These are phyloP conservation scores for Globisporangium middletonii DNA, from an alignment of 352 stramenopile genomes.

Conservation along the genomic window DNA sequence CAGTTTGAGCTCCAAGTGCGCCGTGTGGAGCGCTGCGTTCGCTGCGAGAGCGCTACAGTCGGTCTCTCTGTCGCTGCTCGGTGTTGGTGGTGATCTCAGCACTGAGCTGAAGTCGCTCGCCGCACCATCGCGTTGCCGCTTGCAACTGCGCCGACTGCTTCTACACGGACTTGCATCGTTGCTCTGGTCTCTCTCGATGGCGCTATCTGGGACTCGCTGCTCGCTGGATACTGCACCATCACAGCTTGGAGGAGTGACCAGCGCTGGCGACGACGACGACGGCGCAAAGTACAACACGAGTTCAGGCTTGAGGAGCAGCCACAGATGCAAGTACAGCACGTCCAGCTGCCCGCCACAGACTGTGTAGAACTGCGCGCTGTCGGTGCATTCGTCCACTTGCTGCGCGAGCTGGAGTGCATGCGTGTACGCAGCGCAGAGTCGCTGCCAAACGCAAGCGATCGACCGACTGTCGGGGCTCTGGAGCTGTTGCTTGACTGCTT, in stretches of 20 bases:
- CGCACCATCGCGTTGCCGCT: too few species aligned
- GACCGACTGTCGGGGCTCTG: background rate
- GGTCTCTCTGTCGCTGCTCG: background rate
- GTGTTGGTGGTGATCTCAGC: background rate
- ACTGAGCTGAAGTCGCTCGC: background rate
- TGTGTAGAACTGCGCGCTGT: slow-evolving; percentile 5
- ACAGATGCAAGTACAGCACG: slow-evolving; percentile 12
- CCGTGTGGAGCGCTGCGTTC: background rate
- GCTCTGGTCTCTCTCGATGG: too few species aligned
- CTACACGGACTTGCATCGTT: too few species aligned
- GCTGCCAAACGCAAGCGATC: slow-evolving; percentile 2
- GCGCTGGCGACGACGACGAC: too few species aligned
- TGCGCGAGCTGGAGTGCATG: background rate
- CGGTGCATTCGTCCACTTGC: background rate
- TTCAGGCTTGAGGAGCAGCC: slow-evolving; percentile 7
- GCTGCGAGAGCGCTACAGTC: background rate
- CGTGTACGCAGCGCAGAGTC: slow-evolving; percentile 1
- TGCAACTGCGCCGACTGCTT: too few species aligned
- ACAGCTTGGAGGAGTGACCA: background rate
- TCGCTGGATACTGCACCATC: background rate
- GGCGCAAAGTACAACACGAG: slow-evolving; percentile 4
- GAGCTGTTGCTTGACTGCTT: background rate
- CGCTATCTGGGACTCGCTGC: background rate
- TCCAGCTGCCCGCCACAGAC: slow-evolving; percentile 3
- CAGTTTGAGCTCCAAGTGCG: slow-evolving; percentile 1